Percentiles rank a stretch among this genome's conserved stretches.
These are phyloP conservation scores for Gloeophyllum trabeum DNA, from an alignment of 768 basidiomycete species.

Conservation along the genomic window DNA sequence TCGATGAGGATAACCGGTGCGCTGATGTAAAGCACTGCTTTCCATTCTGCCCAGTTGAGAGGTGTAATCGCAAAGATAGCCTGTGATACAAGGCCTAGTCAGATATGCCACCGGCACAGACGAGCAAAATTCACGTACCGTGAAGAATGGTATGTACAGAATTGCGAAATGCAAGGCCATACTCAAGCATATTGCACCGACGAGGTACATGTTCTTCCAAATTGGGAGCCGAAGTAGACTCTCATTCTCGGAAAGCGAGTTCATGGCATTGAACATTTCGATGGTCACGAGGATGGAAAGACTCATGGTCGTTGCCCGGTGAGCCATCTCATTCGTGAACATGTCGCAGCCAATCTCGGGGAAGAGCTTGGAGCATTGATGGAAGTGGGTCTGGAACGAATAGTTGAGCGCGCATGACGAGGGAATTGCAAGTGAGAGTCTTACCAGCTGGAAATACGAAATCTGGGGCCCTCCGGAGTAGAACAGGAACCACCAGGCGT, in stretches of 20 bases:
- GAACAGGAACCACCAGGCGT: constrained; percentile 98
- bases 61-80: constrained; percentile 86
- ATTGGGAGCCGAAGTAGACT: constrained; percentile 78
- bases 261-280: constrained; percentile 98
- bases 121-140: no score
- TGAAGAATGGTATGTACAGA: constrained; percentile 95
- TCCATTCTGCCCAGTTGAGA: constrained; percentile 92
- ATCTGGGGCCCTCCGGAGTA: constrained; percentile 90
- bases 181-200: constrained; percentile 79
- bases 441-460: constrained; percentile 82
- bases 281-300: constrained; percentile 92
- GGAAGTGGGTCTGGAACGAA: constrained; percentile 83
- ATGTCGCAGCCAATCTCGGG: constrained; percentile 91
- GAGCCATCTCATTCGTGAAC: constrained; percentile 83
- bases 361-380: constrained; percentile 76
- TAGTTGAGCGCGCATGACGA: neutral
- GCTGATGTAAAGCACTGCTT: constrained; percentile 80
- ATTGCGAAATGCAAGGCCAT: constrained; percentile 93
- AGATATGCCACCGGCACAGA: no score
- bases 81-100: no score
- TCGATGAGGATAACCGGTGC: constrained; percentile 85
- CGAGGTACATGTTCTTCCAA: constrained; percentile 93
- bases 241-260: constrained; percentile 96
- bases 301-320: constrained; percentile 89
- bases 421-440: constrained; percentile 18